Evolutionary conservation across 306 rosid genomes (phyloP).

Genomic region (Sicyos baderoa): DNA sequence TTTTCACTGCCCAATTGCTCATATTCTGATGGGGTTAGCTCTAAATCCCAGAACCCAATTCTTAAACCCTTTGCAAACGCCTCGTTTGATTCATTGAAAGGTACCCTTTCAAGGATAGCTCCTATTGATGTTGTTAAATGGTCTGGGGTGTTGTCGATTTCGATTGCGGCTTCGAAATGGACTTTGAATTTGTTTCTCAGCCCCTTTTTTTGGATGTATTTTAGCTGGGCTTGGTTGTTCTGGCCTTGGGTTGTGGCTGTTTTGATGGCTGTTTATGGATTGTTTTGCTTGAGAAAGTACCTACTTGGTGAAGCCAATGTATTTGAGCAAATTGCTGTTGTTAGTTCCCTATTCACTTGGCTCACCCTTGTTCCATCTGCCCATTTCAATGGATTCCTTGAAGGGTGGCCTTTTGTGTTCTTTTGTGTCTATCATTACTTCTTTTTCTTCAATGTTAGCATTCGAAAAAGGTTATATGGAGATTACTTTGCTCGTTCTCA

Average conservation of each 20-base stretch:
- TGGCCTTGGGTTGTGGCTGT: constrained; percentile 79
- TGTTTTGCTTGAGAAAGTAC: constrained; percentile 58
- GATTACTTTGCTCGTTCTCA: constrained; percentile 69
- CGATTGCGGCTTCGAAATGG: constrained; percentile 63
- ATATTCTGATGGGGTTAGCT: constrained; percentile 34
- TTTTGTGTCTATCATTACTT: constrained; percentile 79
- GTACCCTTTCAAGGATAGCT: constrained; percentile 44
- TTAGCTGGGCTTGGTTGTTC: constrained; percentile 90
- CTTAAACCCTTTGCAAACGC: constrained; percentile 32
- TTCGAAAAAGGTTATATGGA: constrained; percentile 72
- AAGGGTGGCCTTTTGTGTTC: constrained; percentile 92
- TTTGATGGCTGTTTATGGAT: constrained; percentile 50
- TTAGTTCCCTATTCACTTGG: constrained; percentile 79
- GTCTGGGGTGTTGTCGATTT: constrained; percentile 48
- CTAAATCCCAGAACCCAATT: constrained; percentile 43
- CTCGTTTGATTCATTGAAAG: constrained; percentile 47
- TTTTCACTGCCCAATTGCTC: constrained; percentile 38
- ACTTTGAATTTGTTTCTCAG: constrained; percentile 43
- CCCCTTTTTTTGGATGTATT: constrained; percentile 96
- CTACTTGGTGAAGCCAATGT: constrained; percentile 51
- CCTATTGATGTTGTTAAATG: constrained; percentile 49
- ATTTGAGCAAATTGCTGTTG: constrained; percentile 68
- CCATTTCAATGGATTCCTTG: constrained; percentile 79
- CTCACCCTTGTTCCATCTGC: constrained; percentile 89
- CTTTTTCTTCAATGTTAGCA: constrained; percentile 84